These are phyloP conservation scores for Rhodotorula diobovata DNA, from an alignment of 768 basidiomycete species.

Conservation along the genomic window DNA sequence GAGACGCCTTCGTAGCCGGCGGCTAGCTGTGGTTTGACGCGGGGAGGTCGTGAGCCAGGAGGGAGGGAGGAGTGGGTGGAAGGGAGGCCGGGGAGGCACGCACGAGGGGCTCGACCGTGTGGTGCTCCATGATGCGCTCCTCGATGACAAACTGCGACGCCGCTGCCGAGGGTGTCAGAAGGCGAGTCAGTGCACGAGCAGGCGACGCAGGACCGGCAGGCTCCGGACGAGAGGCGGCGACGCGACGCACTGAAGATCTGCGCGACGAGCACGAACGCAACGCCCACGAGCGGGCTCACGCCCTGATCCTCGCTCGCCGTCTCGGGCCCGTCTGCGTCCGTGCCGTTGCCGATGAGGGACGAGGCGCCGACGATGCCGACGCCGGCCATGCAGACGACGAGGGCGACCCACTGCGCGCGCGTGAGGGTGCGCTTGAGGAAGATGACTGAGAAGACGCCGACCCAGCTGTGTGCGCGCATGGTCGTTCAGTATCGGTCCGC, in stretches of 20 bases:
- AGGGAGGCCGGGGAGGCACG: conserved; percentile 1
- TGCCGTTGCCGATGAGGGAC: conserved; percentile 57
- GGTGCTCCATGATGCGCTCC: conserved; percentile 88
- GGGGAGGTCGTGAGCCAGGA: not conserved
- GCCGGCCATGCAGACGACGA: conserved; percentile 47
- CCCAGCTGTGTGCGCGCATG: conserved; percentile 54
- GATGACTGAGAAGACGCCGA: conserved; percentile 81
- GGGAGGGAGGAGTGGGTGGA: not conserved
- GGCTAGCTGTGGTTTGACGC: conserved; percentile 51
- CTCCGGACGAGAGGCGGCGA: not conserved
- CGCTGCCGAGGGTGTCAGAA: conserved; percentile 49
- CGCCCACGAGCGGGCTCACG: conserved; percentile 52
- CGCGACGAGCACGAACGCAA: conserved; percentile 86
- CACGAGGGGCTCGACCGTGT: conserved; percentile 78
- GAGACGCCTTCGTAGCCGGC: conserved; percentile 94
- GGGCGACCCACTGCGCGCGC: conserved; percentile 71
- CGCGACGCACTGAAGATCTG: conserved; percentile 80
- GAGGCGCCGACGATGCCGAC: conserved; percentile 63
- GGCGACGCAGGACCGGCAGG: not conserved
- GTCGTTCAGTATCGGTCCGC: too few species aligned
- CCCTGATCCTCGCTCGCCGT: conserved; percentile 4
- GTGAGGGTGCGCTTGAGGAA: conserved; percentile 65
- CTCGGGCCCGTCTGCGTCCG: too few species aligned
- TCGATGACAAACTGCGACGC: conserved; percentile 91
- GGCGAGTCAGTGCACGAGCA: conserved; percentile 2